Conservation (phyloP, 2,329 filamentous ascomycete species). For the Cytospora leucostoma region DNA sequence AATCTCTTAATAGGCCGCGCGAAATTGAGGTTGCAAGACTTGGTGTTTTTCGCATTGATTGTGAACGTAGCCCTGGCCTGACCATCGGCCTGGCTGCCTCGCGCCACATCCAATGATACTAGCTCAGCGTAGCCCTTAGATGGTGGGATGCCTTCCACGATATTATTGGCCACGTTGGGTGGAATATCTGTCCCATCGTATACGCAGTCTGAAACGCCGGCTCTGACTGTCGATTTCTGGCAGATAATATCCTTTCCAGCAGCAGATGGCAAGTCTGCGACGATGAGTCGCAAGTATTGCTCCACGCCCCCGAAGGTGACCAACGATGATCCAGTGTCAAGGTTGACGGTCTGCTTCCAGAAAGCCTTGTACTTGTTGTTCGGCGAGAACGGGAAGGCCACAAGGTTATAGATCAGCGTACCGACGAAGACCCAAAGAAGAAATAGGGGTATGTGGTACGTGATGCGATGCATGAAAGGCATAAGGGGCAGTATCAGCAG, state of each 20-base stretch:
- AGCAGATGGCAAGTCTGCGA: constrained; percentile 70
- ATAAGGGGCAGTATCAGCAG: constrained; percentile 73
- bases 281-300: constrained; percentile 66
- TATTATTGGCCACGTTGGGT: constrained; percentile 62
- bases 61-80: constrained; percentile 61
- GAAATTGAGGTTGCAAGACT: constrained; percentile 75
- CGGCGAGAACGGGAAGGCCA: constrained; percentile 84
- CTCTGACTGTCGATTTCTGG: constrained; percentile 44
- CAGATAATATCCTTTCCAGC: constrained; percentile 63
- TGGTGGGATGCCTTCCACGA: constrained; percentile 43
- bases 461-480: constrained; percentile 86
- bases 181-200: constrained; percentile 65
- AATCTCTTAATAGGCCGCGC: constrained; percentile 67
- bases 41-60: constrained; percentile 73
- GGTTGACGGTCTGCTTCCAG: constrained; percentile 79
- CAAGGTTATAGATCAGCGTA: constrained; percentile 82
- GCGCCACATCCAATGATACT: constrained; percentile 64
- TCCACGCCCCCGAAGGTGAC: constrained; percentile 70
- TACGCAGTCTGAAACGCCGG: constrained; percentile 62
- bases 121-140: constrained; percentile 55
- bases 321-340: constrained; percentile 69
- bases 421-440: constrained; percentile 71
- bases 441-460: constrained; percentile 78
- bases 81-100: constrained; percentile 33
- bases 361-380: constrained; percentile 81